Evolutionary conservation across 345 rosid genomes (phyloP), one percentile per base, ranked within the genome.

Genomic region (Carallia pectinifolia): DNA sequence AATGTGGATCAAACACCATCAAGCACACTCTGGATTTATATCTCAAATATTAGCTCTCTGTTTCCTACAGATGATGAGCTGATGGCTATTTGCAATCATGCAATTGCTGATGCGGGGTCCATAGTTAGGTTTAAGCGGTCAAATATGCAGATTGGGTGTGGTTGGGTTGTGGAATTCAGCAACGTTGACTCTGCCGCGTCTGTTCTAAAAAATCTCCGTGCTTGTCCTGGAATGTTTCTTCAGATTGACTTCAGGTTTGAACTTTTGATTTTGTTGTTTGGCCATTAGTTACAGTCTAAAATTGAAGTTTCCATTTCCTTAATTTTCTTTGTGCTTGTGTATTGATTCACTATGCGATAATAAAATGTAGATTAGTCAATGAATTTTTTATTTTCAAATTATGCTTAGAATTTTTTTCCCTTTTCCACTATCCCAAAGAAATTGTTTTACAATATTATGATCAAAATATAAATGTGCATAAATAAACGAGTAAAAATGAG

Each of bases 91-190:
- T 85, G 86, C 75, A 81, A 71, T 62, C 66, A 73, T 70, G 86
- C 82, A 62, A 68, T 79, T 48, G 68, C 78, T 31, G 72, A 76
- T 72, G 68, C 33, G 2, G 87, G 87, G 40, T 71, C 78, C 13
- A 65, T 81, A 50, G 61, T 74, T 61, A 73, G 76, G 73, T 71
- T 78, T 65, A 63, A 55, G 37, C 74, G 81, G 65, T 71, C 76
- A 61, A 80, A 66, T 73, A 53, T 34, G 69, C 83, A 74, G 50
- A 71, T 64, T 48, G 84, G 86, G 17, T 71, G 74, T 62, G 83
- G 84, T 64, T 85, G 88, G 88, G 60, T 82, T 65, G 79, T 82
- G 39, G 88, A 85, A 39, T 85, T 76, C 66, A 76, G 81, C 80
- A 82, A 61, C 23, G 37, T 70, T 60, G 84, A 80, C 66, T 75